Base-by-base conservation (phyloP, 176 grass and related monocot species). In the Elymus sibiricus region DNA sequence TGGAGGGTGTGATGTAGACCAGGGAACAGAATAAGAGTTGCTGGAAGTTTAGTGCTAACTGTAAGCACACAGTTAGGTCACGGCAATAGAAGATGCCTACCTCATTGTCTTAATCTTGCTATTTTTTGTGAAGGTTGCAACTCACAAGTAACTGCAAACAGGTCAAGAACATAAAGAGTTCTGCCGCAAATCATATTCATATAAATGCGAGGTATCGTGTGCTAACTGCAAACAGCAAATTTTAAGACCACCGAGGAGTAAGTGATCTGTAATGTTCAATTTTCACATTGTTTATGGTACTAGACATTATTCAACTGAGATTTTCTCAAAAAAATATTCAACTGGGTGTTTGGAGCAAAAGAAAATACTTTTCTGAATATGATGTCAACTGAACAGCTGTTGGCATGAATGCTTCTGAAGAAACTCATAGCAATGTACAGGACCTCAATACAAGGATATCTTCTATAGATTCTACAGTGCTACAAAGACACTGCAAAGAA, bases 391-490 rank as follows among this genome's bases (percentile, higher is more conserved):
- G 60, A 31, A 47, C 38, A 46, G 37, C 16, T 80, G 16, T 43
- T 44, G 24, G 29, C 1, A 16, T 76, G 27, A 76, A 29, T 76
- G 81, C 31, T 69, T 81, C 78, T 40, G 22, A 70, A 89, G 59
- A 85, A 47, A 63, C 31, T 22, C 55, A 80, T 12, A 70, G 79
- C 51, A 55, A 83, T 90, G 72, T 82, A 90, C 88, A 86, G 12
- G 25, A 83, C 51, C 8, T 42, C 40, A 78, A 11, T 22, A 78
- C 64, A 86, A 73, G 56, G 42, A 21, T 79, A 74, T 46, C 64
- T 82, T 53, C 84, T 83, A 66, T 67, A 29, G 59, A 47, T 79
- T 79, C 89, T 90, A 87, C 83, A 55, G 19, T 79, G n/a, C 72
- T 66, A 77, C 60, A 27, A 49, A 76, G 58, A 35, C 39, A 7